A percentile compares a stretch with the other conserved stretches of the same genome.
Evolutionary conservation across 495 filamentous ascomycete genomes (phyloP).

Genomic region (Filosporella fistucella): DNA sequence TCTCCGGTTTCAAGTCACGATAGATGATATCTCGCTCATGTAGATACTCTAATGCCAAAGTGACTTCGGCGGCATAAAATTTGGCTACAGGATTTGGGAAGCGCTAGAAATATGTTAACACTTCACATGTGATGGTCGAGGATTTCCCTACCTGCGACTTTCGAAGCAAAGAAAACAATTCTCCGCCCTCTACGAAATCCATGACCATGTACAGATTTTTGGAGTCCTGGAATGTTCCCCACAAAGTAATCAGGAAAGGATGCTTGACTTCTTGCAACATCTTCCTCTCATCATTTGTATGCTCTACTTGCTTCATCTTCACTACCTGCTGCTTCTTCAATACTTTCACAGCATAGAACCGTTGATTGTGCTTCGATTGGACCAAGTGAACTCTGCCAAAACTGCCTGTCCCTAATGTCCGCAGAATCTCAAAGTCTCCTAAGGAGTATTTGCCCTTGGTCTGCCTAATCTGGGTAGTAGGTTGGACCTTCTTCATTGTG

Average conservation of each 20-base stretch:
- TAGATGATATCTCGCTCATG: slow-evolving; percentile 95
- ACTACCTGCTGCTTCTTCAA: slow-evolving; percentile 98
- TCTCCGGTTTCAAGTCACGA: slow-evolving; percentile 95
- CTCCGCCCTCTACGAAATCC: slow-evolving; percentile 99
- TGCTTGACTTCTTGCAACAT: slow-evolving; percentile 96
- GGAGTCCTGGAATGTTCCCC: slow-evolving; percentile 96
- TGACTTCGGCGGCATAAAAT: slow-evolving; percentile 98
- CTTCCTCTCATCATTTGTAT: slow-evolving; percentile 93
- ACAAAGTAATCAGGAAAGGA: slow-evolving; percentile 93
- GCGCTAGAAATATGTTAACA: slow-evolving; percentile 56
- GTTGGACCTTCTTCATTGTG: neutral
- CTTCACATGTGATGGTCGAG: neutral
- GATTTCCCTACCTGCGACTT: slow-evolving; percentile 81
- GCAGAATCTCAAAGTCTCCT: slow-evolving; percentile 77
- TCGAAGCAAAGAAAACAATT: slow-evolving; percentile 89
- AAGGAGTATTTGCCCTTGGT: slow-evolving; percentile 99
- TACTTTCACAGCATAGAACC: slow-evolving; percentile 97
- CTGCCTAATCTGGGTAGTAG: slow-evolving; percentile 45
- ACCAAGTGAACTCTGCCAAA: slow-evolving; percentile 96
- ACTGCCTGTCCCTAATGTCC: slow-evolving; percentile 92
- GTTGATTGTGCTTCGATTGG: slow-evolving; percentile 93
- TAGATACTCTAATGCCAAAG: slow-evolving; percentile 92
- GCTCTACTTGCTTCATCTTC: slow-evolving; percentile 99
- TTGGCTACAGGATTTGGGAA: slow-evolving; percentile 99
- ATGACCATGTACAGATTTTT: slow-evolving; percentile 99